Conservation (phyloP, 1,139 yeast species). For the Diutina siamensis region DNA sequence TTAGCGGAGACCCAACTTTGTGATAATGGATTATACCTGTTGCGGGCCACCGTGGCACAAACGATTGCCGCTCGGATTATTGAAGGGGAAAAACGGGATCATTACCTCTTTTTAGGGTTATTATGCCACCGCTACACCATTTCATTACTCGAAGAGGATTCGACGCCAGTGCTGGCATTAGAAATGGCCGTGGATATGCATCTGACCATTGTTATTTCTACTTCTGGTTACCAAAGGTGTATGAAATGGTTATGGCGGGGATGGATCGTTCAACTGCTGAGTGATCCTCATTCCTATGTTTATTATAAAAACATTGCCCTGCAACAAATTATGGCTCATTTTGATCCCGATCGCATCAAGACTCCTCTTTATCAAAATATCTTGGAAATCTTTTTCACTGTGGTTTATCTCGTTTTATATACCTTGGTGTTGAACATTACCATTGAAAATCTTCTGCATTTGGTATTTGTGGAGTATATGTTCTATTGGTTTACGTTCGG, state of each 20-base stretch:
- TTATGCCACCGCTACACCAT: conserved; percentile 68
- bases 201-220: conserved; percentile 62
- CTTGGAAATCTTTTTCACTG: conserved; percentile 55
- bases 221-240: conserved; percentile 78
- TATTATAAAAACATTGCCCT: conserved; percentile 51
- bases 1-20: conserved; percentile 50
- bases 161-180: conserved; percentile 56
- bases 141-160: conserved; percentile 49
- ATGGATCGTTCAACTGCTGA: conserved; percentile 74
- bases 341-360: conserved; percentile 72
- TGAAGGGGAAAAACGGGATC: conserved; percentile 45
- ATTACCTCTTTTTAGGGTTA: conserved; percentile 64
- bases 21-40: conserved; percentile 50
- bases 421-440: conserved; percentile 53
- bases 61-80: conserved; percentile 58
- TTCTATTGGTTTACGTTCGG: conserved; percentile 63
- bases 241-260: conserved; percentile 90
- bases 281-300: conserved; percentile 58
- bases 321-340: conserved; percentile 49
- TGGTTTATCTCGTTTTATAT: conserved; percentile 52
- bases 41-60: conserved; percentile 63
- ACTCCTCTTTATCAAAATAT: conserved; percentile 77
- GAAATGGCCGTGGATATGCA: conserved; percentile 86
- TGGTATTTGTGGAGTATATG: conserved; percentile 36
- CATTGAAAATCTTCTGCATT: conserved; percentile 19